Evolutionary conservation across 225 moss, liverwort and hornwort genomes (phyloP), one percentile per base, ranked within the genome.

Genomic region (Sphagnum contortum): DNA sequence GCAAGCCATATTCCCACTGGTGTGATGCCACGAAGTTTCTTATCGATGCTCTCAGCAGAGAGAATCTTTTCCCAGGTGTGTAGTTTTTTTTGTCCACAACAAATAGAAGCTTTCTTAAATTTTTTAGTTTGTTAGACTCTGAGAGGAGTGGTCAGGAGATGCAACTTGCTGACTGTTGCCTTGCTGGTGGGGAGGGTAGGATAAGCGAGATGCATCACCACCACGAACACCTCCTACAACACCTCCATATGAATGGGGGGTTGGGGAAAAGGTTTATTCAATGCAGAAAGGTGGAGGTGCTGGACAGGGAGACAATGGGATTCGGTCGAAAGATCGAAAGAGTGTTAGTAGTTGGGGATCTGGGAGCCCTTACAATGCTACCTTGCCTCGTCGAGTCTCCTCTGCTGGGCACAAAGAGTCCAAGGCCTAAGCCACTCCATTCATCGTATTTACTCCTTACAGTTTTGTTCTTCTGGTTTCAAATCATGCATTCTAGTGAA

Each of bases 41-140:
- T 85, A 45, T 85, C 94, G 0, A 94, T 94, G 91, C 77, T 94
- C 49, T 89, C 89, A 9, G 91, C 87, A 3, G 80, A 85, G 47
- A 60, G 91, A 9, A 91, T 94, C 57, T 94, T 91, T 83, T 72
- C 81, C 63, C 71, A 72, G 78, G 94, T 89, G 72, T 72, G 69
- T 68, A 13, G 44, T 64, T 8, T 52, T 9, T 9, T 0, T 2
- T 5, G 52, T 52, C 9, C 52, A 52, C 14, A 6, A 45, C 59
- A 5, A 60, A 60, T 45, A 5, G 59, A 13, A 12, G 59, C 6
- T 60, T 12, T 60, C 14, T 12, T 60, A 13, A 60, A 60, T 6
- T 60, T 6, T n/a, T n/a, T n/a, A n/a, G n/a, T 60, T 6, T 60
- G 59, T 7, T 60, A 60, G 45, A 12, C 6, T 2, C 6, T 6